A percentile compares a stretch with the other conserved stretches of the same genome.
phyloP scores from a whole-genome alignment of 805 yeast species.

The Pichia manshurica region DNA sequence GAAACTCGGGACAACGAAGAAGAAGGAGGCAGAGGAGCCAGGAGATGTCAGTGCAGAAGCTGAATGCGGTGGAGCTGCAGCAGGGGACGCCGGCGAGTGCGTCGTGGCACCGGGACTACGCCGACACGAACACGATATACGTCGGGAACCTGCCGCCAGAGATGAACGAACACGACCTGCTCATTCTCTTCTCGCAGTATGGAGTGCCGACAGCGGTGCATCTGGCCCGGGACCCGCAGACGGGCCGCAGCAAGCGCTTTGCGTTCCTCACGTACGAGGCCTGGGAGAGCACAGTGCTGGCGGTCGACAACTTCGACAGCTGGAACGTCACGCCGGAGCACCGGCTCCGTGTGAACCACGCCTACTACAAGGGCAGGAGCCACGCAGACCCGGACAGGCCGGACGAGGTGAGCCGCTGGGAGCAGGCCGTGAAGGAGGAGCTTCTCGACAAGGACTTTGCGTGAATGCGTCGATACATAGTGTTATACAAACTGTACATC shows the following conservation, averaged over 20 bases:
- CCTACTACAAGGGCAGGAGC: slow-evolving; percentile 36
- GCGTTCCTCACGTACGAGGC: slow-evolving; percentile 81
- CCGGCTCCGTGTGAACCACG: slow-evolving; percentile 63
- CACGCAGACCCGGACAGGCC: slow-evolving; percentile 32
- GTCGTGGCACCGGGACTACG: slow-evolving; percentile 88
- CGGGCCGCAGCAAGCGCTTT: slow-evolving; percentile 68
- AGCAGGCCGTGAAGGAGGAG: slow-evolving; percentile 29
- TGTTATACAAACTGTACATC: neutral
- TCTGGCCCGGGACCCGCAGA: slow-evolving; percentile 56
- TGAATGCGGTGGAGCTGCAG: slow-evolving; percentile 54
- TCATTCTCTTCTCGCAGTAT: slow-evolving; percentile 79
- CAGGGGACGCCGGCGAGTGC: slow-evolving; percentile 31
- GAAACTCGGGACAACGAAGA: too few species aligned
- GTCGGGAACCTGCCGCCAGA: slow-evolving; percentile 68
- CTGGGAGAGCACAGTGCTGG: slow-evolving; percentile 71
- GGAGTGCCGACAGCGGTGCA: slow-evolving; percentile 79
- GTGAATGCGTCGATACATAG: neutral
- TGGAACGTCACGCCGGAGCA: slow-evolving; percentile 40
- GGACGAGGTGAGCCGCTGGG: slow-evolving; percentile 34
- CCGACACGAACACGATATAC: slow-evolving; percentile 67
- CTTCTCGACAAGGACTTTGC: slow-evolving; percentile 40
- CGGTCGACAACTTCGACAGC: slow-evolving; percentile 87
- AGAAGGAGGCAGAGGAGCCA: too few species aligned
- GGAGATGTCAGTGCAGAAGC: slow-evolving; percentile 36
- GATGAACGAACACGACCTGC: slow-evolving; percentile 67